Evolutionary conservation across 345 rosid species (phyloP), one percentile per base, ranked within the genome.

Genomic region (Linum lewisii): DNA sequence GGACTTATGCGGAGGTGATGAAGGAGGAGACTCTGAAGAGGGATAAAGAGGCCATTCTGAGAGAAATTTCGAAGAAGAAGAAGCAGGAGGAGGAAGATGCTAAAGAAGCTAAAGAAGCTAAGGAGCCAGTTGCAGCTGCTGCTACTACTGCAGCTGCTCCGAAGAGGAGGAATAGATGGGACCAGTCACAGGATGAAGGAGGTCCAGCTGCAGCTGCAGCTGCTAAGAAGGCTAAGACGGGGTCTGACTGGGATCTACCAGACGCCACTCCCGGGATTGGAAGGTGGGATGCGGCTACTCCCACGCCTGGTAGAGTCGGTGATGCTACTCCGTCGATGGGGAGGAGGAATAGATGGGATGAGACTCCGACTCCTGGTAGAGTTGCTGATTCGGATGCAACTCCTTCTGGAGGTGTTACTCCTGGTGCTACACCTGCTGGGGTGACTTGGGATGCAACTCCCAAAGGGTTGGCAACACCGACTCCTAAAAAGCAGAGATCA

Each of bases 81-180:
- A 75, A 87, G 70, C 92, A 87, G 65, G 88, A 82, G 70, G 97
- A 87, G 75, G 97, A 82, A 69, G 83, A 80, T 19, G 78, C 78
- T 3, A 85, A 73, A 72, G 77, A 51, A 7, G 74, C 56, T 24
- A 72, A 68, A 58, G 86, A 55, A 32, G 76, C 63, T 61, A 65
- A 75, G 26, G 73, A 78, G 29, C 73, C 75, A 0, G 68, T 70
- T 1, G 51, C 81, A 0, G 51, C n/a, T 1, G 79, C 67, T 0
- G 62, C 60, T 24, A 24, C 16, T 19, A 24, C 25, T 0, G 62
- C 60, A 21, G 25, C 16, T 19, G 25, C 25, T 36, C 42, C 64
- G 16, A 87, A 90, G 84, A 85, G 96, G 82, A 82, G 97, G 75
- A 87, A 89, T 65, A 77, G 96, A 73, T 93, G 99, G 99, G 99